Evolutionary conservation across 805 yeast genomes (phyloP).

Genomic region (Zygosaccharomyces pseudorouxii): DNA sequence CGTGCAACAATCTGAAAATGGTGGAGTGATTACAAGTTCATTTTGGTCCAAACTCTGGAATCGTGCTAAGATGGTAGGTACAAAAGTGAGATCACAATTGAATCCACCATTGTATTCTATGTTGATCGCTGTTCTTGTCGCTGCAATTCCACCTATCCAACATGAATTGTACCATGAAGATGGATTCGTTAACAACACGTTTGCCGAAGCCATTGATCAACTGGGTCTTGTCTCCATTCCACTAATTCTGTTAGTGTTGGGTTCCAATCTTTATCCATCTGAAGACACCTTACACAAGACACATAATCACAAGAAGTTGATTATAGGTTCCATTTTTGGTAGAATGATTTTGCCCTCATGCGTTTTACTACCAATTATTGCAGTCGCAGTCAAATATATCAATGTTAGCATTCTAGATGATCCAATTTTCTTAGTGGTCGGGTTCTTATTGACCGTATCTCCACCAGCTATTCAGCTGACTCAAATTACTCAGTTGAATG

Average conservation of each 20-base stretch:
- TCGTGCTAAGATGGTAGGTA: conserved; percentile 8
- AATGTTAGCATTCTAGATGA: conserved; percentile 69
- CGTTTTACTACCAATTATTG: conserved; percentile 60
- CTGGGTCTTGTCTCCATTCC: conserved; percentile 76
- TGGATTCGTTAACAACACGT: conserved; percentile 62
- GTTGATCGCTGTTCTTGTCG: conserved; percentile 63
- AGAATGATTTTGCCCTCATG: conserved; percentile 76
- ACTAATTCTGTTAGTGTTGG: conserved; percentile 66
- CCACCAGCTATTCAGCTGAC: conserved; percentile 84
- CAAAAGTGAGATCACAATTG: conserved; percentile 44
- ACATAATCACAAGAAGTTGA: conserved; percentile 55
- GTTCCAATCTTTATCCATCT: conserved; percentile 72
- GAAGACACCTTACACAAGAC: conserved; percentile 63
- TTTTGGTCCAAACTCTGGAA: conserved; percentile 18
- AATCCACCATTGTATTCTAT: conserved; percentile 83
- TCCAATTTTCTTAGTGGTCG: conserved; percentile 73
- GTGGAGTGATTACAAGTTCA: conserved; percentile 8
- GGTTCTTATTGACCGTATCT: conserved; percentile 67
- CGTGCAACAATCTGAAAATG: conserved; percentile 1
- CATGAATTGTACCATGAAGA: conserved; percentile 50
- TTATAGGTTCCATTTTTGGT: conserved; percentile 64
- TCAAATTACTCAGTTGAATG: conserved; percentile 74
- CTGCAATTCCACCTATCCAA: conserved; percentile 58
- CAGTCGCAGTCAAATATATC: conserved; percentile 57
- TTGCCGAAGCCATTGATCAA: conserved; percentile 58